Evolutionary conservation across 192 early-diverging fungal species (phyloP).

Genomic region (Martensiomyces pterosporus): DNA sequence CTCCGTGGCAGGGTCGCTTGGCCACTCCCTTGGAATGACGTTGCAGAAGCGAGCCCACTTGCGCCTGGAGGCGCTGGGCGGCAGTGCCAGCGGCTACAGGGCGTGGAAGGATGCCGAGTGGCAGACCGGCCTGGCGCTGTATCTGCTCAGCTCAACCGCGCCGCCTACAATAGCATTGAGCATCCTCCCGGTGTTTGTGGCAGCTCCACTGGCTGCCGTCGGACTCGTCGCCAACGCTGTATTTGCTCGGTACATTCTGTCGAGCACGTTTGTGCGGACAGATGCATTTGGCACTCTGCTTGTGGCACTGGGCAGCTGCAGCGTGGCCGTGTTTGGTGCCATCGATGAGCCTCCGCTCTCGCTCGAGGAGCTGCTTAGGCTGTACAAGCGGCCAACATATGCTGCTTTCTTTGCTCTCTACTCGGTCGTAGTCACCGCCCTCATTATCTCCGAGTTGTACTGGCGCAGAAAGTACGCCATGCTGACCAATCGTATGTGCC

Average conservation of each 20-base stretch:
- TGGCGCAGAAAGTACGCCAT: slow-evolving; percentile 32
- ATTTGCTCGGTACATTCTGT: slow-evolving; percentile 62
- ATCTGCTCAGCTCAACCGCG: slow-evolving; percentile 64
- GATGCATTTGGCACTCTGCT: slow-evolving; percentile 63
- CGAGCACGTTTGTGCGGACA: slow-evolving; percentile 58
- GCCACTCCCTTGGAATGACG: slow-evolving; percentile 71
- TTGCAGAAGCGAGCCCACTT: slow-evolving; percentile 73
- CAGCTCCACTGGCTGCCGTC: slow-evolving; percentile 71
- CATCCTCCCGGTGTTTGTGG: slow-evolving; percentile 71
- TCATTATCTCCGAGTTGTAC: slow-evolving; percentile 44
- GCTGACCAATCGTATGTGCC: not conserved
- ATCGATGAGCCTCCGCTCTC: slow-evolving; percentile 69
- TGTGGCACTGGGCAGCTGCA: slow-evolving; percentile 60
- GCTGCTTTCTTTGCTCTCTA: slow-evolving; percentile 61
- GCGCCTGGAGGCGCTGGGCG: slow-evolving; percentile 14
- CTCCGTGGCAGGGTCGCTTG: slow-evolving; percentile 61
- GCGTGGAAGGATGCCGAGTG: slow-evolving; percentile 56
- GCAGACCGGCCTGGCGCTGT: slow-evolving; percentile 63
- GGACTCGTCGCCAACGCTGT: slow-evolving; percentile 73
- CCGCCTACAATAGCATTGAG: slow-evolving; percentile 71
- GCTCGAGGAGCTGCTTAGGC: slow-evolving; percentile 59
- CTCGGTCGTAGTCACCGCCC: slow-evolving; percentile 45
- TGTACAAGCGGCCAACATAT: slow-evolving; percentile 66
- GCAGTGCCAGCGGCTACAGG: slow-evolving; percentile 3
- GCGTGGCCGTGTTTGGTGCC: slow-evolving; percentile 69